phyloP scores from a whole-genome alignment of 108 stramenopile species.

The Skeletonema marinoi region DNA sequence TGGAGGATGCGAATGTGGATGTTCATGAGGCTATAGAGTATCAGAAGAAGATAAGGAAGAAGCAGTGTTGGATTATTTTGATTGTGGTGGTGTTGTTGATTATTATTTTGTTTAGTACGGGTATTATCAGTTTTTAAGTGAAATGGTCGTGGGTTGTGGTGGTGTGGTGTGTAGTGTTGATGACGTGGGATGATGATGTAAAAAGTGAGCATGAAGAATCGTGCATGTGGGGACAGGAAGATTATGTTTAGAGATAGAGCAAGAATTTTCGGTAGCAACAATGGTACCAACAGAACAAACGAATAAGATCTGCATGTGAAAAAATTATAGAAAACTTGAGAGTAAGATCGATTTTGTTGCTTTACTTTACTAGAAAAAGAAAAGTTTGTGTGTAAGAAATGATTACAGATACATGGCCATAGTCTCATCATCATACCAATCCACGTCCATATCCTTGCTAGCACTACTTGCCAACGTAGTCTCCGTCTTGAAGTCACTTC shows the following conservation, averaged over 20 bases:
- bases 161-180: background rate
- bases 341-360: background rate
- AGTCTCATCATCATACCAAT: constrained; percentile 79
- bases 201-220: too few relatives aligned
- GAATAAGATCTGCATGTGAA: background rate
- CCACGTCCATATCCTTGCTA: constrained; percentile 13
- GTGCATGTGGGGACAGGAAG: background rate
- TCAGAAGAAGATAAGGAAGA: constrained; percentile 92
- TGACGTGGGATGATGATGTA: background rate
- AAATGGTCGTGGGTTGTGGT: background rate
- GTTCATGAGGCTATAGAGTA: constrained; percentile 90
- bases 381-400: background rate
- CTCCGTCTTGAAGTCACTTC: background rate
- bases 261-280: background rate
- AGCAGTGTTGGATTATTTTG: constrained; percentile 85
- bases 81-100: constrained; percentile 61
- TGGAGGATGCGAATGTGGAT: constrained; percentile 94
- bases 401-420: constrained; percentile 69
- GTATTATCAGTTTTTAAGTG: constrained; percentile 28
- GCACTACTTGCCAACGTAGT: background rate
- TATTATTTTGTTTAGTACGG: constrained; percentile 48
- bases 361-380: too few relatives aligned
- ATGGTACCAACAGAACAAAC: background rate
- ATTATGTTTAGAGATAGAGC: background rate
- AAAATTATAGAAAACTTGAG: background rate